phyloP scores from a whole-genome alignment of 1,284 basidiomycete species.

The Naganishia sp. region DNA sequence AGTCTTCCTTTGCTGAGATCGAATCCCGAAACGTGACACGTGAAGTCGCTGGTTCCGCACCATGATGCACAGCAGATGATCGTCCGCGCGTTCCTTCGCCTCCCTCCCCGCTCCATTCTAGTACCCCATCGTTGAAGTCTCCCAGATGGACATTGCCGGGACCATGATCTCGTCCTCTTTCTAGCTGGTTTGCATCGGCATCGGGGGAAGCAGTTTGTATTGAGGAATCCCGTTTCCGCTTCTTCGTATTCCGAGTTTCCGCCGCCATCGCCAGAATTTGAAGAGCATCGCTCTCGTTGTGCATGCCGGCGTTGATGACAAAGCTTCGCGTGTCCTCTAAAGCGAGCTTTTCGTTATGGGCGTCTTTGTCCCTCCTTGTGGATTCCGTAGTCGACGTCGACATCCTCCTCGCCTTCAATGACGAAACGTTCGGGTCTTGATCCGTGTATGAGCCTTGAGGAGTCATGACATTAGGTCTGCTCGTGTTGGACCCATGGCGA shows the following conservation, averaged over 20 bases:
- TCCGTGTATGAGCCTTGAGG: neutral
- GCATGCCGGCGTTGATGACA: conserved; percentile 51
- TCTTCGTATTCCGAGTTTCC: conserved; percentile 28
- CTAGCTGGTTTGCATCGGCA: neutral
- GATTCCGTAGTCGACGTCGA: conserved; percentile 23
- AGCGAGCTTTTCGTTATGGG: conserved; percentile 27
- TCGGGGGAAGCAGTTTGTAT: conserved; percentile 25
- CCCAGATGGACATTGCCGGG: no score
- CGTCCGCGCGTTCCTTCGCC: neutral
- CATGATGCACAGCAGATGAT: conserved; percentile 4
- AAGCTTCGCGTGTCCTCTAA: conserved; percentile 47
- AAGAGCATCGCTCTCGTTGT: conserved; percentile 53
- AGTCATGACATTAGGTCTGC: neutral
- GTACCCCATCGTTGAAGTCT: neutral
- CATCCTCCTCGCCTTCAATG: neutral
- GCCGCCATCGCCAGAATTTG: conserved; percentile 52
- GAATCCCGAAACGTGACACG: conserved; percentile 13
- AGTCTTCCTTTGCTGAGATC: neutral
- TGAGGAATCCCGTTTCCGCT: conserved; percentile 12
- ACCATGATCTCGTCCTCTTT: neutral
- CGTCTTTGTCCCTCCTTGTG: conserved; percentile 10
- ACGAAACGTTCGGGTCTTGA: neutral
- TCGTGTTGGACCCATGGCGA: neutral
- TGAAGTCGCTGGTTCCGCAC: neutral
- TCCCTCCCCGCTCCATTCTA: neutral